Conservation (phyloP, 768 basidiomycete species). For the Tylopilus subfusipes region DNA sequence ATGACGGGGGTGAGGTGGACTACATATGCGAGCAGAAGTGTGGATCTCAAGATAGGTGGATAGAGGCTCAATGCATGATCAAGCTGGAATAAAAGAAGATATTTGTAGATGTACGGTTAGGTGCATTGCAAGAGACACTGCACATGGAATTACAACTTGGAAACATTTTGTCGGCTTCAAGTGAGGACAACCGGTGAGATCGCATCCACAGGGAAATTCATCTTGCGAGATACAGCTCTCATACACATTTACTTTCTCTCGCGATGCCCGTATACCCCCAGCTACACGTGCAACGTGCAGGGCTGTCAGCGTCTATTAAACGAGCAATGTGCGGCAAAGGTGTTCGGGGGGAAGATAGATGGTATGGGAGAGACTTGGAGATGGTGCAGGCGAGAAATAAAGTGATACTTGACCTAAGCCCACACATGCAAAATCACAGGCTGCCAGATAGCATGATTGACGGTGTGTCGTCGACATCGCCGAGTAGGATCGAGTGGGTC, state of each 20-base stretch:
- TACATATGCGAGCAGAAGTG: neutral
- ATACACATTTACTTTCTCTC: neutral
- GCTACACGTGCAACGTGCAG: too few species aligned
- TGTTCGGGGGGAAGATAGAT: neutral
- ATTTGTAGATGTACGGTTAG: constrained; percentile 1
- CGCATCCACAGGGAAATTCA: neutral
- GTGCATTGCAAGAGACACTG: constrained; percentile 4
- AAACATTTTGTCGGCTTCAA: neutral
- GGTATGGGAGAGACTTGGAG: neutral
- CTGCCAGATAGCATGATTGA: too few species aligned
- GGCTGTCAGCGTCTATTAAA: too few species aligned
- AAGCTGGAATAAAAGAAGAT: neutral
- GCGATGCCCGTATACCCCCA: neutral
- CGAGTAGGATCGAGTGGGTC: too few species aligned
- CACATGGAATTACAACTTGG: neutral
- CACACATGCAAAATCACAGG: too few species aligned
- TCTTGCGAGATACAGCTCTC: neutral
- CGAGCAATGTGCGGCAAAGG: neutral
- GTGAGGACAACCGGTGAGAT: neutral
- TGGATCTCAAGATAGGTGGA: constrained; percentile 3
- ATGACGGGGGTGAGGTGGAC: neutral
- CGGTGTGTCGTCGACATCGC: too few species aligned
- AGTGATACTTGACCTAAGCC: neutral
- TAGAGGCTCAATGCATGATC: neutral
- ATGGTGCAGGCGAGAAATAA: neutral